Base-by-base conservation (phyloP, 1,284 basidiomycete genomes). In the Cryptococcus sp. region DNA sequence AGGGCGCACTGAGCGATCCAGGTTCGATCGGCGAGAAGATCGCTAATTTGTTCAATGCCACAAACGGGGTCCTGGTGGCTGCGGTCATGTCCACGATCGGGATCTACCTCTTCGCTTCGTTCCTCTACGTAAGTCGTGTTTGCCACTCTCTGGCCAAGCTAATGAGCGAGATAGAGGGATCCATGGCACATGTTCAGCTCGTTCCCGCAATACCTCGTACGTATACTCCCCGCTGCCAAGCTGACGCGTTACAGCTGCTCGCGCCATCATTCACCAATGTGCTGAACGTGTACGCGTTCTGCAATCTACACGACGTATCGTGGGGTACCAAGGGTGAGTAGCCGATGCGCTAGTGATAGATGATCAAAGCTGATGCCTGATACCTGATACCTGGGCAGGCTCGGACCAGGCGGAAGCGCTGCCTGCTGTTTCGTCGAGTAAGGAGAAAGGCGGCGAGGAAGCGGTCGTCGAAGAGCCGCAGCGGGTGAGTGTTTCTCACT, bases 121-220 rank as follows among this genome's bases (percentile, higher is more conserved):
- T 94, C 78, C 85, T 97, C 69, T 98, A 94, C 72, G 91, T 93
- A 66, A 80, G 89, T 81, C n/a, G 3, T 8, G 31, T 48, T 7
- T 48, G 47, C 15, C 13, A 49, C 39, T 40, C 27, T 13, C 11
- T 31, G 22, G 5, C 15, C 16, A 20, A 38, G 46, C 52, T 64
- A 41, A 60, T 42, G 60, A 15, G 23, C 64, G 44, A 16, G 11
- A n/a, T 41, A 93, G 89, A 86, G 89, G 60, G 94, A 98, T 79
- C 94, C 94, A 6, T 97, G 94, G 94, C 94, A 98, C 77, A 91
- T 99, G 88, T 86, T 95, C 78, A 92, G 91, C n/a, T 93, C 91
- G 71, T 94, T 97, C 83, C 82, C 89, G 67, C 94, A 96, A 77
- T 98, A 96, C 77, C 81, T 96, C 66, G 71, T 71, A 46, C 53